phyloP scores from a whole-genome alignment of 305 asterid species.

The Fraxinus latifolia region DNA sequence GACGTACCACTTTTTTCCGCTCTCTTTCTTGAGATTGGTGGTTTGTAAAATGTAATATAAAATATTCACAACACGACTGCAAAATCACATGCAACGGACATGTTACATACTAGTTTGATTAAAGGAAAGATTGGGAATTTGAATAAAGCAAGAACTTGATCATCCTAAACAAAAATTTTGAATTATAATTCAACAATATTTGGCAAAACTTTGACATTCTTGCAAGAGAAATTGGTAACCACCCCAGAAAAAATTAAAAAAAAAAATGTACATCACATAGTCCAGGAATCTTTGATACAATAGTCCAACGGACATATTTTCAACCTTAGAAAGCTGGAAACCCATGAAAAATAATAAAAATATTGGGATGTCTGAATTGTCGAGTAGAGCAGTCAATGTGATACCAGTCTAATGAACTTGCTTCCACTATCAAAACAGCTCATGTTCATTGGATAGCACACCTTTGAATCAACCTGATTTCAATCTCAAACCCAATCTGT shows the following conservation, averaged over 20 bases:
- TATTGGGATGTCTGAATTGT: neutral
- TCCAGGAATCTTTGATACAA: conserved; percentile 8
- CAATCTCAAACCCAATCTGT: neutral
- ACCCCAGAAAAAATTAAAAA: conserved; percentile 1
- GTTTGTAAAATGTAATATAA: neutral
- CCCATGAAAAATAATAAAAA: neutral
- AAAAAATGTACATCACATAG: neutral
- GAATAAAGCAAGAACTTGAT: neutral
- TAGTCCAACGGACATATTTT: neutral
- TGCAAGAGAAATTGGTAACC: conserved; percentile 7
- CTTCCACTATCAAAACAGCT: neutral
- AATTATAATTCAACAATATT: neutral
- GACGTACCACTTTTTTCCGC: neutral
- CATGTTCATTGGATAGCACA: neutral
- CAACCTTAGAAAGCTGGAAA: neutral
- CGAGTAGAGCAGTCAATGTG: neutral
- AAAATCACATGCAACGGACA: neutral
- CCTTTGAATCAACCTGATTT: neutral
- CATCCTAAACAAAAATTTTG: neutral
- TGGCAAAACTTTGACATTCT: conserved; percentile 6
- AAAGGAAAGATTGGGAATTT: neutral
- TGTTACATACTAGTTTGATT: neutral
- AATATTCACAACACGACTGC: too few relatives aligned
- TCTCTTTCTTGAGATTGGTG: neutral
- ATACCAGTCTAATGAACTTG: neutral